Evolutionary conservation across 108 stramenopile species (phyloP), one percentile per base, ranked within the genome.

Genomic region (Phaeodactylum tricornutum): DNA sequence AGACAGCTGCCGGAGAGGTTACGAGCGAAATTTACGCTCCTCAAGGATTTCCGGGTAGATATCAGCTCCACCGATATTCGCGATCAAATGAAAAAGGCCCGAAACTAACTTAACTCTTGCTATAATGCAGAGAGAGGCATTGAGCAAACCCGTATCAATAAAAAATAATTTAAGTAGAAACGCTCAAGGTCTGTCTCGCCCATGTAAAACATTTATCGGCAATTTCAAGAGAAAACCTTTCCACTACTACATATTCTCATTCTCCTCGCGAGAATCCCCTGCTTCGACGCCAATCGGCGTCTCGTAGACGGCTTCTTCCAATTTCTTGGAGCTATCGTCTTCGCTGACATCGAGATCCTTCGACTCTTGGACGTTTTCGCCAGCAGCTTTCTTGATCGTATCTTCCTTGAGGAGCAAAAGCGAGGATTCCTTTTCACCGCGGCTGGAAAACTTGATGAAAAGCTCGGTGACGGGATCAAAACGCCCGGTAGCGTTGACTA

Each of bases 41-140:
- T 89, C 25, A 47, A 54, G 21, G 76, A 89, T 11, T 89, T 89
- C 66, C 53, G 87, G 11, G 60, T 80, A 30, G 87, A 89, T 62
- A 55, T 89, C 0, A 74, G 71, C 16, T 84, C 82, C 42, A 84
- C 80, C 5, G 78, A 89, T 42, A 36, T 89, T 5, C 59, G 77
- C 53, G 59, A 30, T 57, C 67, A 51, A 59, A n/a, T n/a, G n/a
- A n/a, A n/a, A n/a, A n/a, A n/a, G n/a, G n/a, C n/a, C n/a, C n/a
- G n/a, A n/a, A n/a, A n/a, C n/a, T n/a, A n/a, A n/a, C n/a, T n/a
- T n/a, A n/a, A n/a, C n/a, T n/a, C n/a, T n/a, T n/a, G n/a, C n/a
- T n/a, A n/a, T n/a, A n/a, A n/a, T n/a, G n/a, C n/a, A n/a, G n/a
- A n/a, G n/a, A n/a, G n/a, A n/a, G n/a, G n/a, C n/a, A n/a, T n/a